Percentiles rank a stretch among this genome's conserved stretches.
Evolutionary conservation across 1,284 basidiomycete species (phyloP).

Genomic region (Ustilago sp.): DNA sequence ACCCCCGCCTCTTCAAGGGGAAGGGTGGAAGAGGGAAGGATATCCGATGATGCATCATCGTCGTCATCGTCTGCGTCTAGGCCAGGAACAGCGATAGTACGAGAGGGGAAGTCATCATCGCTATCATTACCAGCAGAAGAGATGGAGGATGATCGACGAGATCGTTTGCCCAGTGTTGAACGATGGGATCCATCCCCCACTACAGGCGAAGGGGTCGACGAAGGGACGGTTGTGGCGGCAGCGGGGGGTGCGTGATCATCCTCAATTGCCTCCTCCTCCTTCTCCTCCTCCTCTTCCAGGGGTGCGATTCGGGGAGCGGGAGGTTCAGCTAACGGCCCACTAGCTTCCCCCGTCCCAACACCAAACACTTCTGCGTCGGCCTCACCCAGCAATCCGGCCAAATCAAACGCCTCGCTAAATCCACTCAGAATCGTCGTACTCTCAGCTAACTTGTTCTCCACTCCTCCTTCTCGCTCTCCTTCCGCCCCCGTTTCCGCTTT

Average conservation of each 20-base stretch:
- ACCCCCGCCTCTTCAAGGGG: background rate
- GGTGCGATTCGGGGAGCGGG: constrained; percentile 28
- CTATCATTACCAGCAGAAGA: constrained; percentile 15
- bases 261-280: constrained; percentile 19
- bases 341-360: constrained; percentile 29
- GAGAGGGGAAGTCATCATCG: constrained; percentile 12
- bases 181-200: constrained; percentile 27
- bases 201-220: background rate
- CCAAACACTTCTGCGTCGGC: constrained; percentile 66
- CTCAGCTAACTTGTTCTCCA: constrained; percentile 23
- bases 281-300: constrained; percentile 2
- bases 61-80: constrained; percentile 13
- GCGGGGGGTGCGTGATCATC: constrained; percentile 24
- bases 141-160: constrained; percentile 14
- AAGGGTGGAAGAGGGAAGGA: background rate
- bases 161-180: constrained; percentile 42
- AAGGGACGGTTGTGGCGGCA: background rate
- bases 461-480: background rate
- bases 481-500: constrained; percentile 1
- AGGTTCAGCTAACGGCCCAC: constrained; percentile 10
- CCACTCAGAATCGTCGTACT: constrained; percentile 45
- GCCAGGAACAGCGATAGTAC: constrained; percentile 18
- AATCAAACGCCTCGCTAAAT: constrained; percentile 65
- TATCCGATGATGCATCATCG: constrained; percentile 11
- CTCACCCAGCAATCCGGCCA: constrained; percentile 65